These are phyloP conservation scores for Penicillium arizonense DNA, from an alignment of 495 filamentous ascomycete species.

Conservation along the genomic window DNA sequence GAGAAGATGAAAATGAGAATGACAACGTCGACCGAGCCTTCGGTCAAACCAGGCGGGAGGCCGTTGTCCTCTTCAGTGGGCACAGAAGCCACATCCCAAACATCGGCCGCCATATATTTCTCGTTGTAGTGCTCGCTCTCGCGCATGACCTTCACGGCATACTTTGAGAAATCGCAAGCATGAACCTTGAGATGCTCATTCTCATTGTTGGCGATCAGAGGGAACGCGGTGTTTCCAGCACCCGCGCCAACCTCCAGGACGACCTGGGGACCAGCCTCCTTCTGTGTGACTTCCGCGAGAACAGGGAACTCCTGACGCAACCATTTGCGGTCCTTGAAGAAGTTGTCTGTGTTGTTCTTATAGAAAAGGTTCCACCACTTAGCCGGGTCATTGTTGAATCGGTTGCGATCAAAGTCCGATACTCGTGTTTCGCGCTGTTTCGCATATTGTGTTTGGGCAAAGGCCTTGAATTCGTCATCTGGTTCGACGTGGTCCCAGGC, in stretches of 20 bases:
- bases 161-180: conserved; percentile 91
- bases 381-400: conserved; percentile 84
- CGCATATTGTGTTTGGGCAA: conserved; percentile 74
- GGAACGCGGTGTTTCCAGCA: conserved; percentile 94
- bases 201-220: conserved; percentile 74
- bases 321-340: conserved; percentile 99
- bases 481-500: conserved; percentile 96
- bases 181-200: conserved; percentile 77
- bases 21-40: conserved; percentile 81
- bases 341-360: conserved; percentile 89
- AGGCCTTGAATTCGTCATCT: conserved; percentile 77
- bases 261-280: conserved; percentile 56
- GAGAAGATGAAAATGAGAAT: conserved; percentile 97
- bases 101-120: conserved; percentile 73
- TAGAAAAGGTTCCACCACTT: conserved; percentile 99
- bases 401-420: conserved; percentile 78
- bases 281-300: conserved; percentile 63
- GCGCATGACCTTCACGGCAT: conserved; percentile 86
- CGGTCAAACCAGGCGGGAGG: conserved; percentile 72
- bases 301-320: conserved; percentile 91
- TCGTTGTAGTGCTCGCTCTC: conserved; percentile 62
- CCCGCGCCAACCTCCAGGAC: conserved; percentile 92
- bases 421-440: conserved; percentile 82
- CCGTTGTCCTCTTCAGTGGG: conserved; percentile 31
- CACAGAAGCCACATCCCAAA: conserved; percentile 82